A percentile compares a stretch with the other conserved stretches of the same genome.
phyloP scores from a whole-genome alignment of 2,329 filamentous ascomycete genomes.

The Aureobasidium leucospermi region DNA sequence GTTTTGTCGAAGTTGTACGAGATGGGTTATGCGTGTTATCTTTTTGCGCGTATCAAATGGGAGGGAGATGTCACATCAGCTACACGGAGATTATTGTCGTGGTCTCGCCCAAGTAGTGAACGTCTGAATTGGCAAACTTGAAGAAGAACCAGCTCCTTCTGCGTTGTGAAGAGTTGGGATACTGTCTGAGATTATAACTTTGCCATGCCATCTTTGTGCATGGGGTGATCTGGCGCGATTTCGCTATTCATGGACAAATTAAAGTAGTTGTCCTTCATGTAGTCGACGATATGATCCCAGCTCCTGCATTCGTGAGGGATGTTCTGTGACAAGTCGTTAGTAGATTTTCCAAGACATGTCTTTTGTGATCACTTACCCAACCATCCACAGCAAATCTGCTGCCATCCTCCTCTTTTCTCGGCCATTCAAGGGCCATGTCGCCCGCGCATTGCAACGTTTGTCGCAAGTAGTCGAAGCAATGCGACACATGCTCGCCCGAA shows the following conservation, averaged over 20 bases:
- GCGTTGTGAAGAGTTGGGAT: too few relatives aligned
- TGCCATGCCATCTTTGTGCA: background rate
- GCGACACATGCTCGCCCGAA: conserved; percentile 21
- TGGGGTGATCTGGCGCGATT: conserved; percentile 13
- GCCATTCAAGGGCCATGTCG: conserved; percentile 27
- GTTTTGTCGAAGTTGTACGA: too few relatives aligned
- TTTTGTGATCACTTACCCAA: conserved; percentile 18
- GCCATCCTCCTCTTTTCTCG: conserved; percentile 20
- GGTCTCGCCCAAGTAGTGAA: too few relatives aligned
- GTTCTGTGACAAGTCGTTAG: background rate
- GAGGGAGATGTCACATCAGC: too few relatives aligned
- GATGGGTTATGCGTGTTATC: too few relatives aligned
- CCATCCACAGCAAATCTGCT: conserved; percentile 28
- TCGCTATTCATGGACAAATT: conserved; percentile 12
- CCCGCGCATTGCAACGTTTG: conserved; percentile 24
- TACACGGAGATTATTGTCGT: too few relatives aligned
- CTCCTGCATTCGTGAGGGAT: conserved; percentile 6
- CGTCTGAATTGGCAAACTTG: too few relatives aligned
- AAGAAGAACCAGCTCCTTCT: too few relatives aligned
- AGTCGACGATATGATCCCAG: conserved; percentile 13
- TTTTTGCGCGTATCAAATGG: too few relatives aligned
- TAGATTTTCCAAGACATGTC: background rate
- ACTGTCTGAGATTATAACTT: background rate
- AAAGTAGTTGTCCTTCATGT: conserved; percentile 14
- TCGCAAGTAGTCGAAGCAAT: conserved; percentile 26